Base-by-base conservation (phyloP, 805 yeast genomes). In the Lachancea waltii region DNA sequence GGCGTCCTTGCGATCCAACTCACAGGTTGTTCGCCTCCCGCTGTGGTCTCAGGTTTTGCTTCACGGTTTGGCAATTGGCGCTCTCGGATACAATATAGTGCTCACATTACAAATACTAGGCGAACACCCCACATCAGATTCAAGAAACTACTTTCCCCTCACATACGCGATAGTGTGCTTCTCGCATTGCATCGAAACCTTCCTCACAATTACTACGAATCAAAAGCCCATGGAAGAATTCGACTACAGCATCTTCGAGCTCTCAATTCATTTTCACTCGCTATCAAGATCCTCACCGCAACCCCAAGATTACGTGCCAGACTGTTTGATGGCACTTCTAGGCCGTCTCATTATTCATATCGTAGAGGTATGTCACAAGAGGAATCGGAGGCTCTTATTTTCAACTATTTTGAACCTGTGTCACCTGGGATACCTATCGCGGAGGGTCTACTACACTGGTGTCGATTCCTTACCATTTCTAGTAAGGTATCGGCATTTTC, bases 341-440 rank as follows among this genome's bases (percentile, higher is more conserved):
- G 77, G 76, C 42, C 87, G 84, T 48, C 45, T 81, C 7, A 60
- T 71, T 13, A 71, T 79, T 35, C 95, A 86, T 44, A 3, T 77
- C 1, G 72, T 85, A 24, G 85, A 81, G 2, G 47, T 81, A 33
- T 52, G 76, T 24, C 69, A 76, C 45, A 48, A 62, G 23, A 72
- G 75, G 46, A 62, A 65, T 40, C 79, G 72, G 53, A 65, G 87
- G 34, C 64, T 86, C 36, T 61, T 81, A 1, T 78, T 85, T 0
- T 80, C 85, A 40, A 57, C 83, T 2, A 39, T 79, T 1, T 52
- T 82, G 29, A 87, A 87, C 3, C 21, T 72, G 1, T 48, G 64
- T 4, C 73, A 81, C 33, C 52, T 84, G 31, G 44, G 56, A 0
- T 79, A 70, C 48, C 73, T 71, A 53, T 57, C 66, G 7, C 54